These are phyloP conservation scores for Melanopsichium pennsylvanicum DNA, from an alignment of 1,284 basidiomycete species.

Conservation along the genomic window DNA sequence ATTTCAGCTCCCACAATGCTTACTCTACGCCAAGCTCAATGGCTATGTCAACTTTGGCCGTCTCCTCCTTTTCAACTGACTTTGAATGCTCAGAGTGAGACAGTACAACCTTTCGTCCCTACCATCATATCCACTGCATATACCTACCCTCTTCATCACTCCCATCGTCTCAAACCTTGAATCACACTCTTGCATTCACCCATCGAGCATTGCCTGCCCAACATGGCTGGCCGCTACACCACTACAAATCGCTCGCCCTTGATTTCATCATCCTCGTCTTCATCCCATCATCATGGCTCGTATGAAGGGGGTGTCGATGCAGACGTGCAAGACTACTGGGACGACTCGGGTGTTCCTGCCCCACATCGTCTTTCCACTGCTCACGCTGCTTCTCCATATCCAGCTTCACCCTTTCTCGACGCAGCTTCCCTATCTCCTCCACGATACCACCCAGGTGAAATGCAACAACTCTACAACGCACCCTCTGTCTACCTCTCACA, in stretches of 20 bases:
- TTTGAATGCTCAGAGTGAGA: too few relatives aligned
- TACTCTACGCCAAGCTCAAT: too few relatives aligned
- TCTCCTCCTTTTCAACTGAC: too few relatives aligned
- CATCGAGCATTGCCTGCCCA: not conserved
- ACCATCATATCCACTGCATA: not conserved
- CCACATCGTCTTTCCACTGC: slow-evolving; percentile 28
- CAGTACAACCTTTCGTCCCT: too few relatives aligned
- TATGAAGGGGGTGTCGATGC: slow-evolving; percentile 14
- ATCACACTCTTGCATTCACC: not conserved
- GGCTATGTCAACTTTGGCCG: too few relatives aligned
- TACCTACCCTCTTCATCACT: too few relatives aligned
- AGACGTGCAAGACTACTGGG: slow-evolving; percentile 47
- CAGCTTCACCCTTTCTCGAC: not conserved
- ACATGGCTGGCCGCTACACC: slow-evolving; percentile 1
- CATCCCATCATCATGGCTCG: slow-evolving; percentile 6
- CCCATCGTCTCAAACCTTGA: too few relatives aligned
- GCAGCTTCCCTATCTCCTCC: not conserved
- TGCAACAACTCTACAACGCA: slow-evolving; percentile 27
- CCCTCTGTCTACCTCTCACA: slow-evolving; percentile 19
- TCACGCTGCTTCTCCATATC: slow-evolving; percentile 33
- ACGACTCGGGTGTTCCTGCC: slow-evolving; percentile 25
- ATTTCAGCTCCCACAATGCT: too few relatives aligned
- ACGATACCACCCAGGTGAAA: slow-evolving; percentile 3
- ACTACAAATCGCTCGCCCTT: not conserved
- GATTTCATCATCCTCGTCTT: slow-evolving; percentile 10